phyloP scores from a whole-genome alignment of 2,329 filamentous ascomycete genomes.

The Trichoderma cornu-damae region DNA sequence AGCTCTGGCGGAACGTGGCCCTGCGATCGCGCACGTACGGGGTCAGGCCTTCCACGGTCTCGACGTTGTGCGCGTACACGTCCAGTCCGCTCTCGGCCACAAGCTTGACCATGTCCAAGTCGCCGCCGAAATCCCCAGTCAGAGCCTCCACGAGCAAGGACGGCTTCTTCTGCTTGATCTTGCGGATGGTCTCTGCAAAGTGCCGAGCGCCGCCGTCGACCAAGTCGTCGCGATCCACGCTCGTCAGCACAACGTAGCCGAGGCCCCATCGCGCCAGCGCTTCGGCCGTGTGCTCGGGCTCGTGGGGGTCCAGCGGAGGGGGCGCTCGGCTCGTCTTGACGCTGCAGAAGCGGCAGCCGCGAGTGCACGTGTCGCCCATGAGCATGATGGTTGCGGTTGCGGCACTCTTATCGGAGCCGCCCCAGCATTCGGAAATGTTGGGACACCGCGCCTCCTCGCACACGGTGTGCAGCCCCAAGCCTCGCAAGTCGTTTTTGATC shows the following conservation, averaged over 20 bases:
- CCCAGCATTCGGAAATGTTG: slow-evolving; percentile 98
- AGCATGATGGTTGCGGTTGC: slow-evolving; percentile 99
- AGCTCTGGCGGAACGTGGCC: slow-evolving; percentile 81
- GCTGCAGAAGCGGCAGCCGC: slow-evolving; percentile 93
- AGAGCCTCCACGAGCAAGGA: slow-evolving; percentile 75
- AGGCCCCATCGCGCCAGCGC: slow-evolving; percentile 88
- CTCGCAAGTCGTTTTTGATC: slow-evolving; percentile 89
- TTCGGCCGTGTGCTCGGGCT: slow-evolving; percentile 95
- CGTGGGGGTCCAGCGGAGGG: slow-evolving; percentile 82
- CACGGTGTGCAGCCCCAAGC: slow-evolving; percentile 86
- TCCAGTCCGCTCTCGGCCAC: slow-evolving; percentile 87
- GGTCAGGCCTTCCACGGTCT: slow-evolving; percentile 88
- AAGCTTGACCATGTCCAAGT: slow-evolving; percentile 78
- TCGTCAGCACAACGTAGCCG: slow-evolving; percentile 92
- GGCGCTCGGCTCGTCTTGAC: slow-evolving; percentile 81
- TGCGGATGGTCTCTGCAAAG: slow-evolving; percentile 88
- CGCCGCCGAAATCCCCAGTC: slow-evolving; percentile 81
- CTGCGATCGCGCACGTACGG: slow-evolving; percentile 84
- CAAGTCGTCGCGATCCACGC: slow-evolving; percentile 89
- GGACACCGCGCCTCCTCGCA: slow-evolving; percentile 97
- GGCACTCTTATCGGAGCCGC: slow-evolving; percentile 77
- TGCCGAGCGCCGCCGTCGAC: slow-evolving; percentile 82
- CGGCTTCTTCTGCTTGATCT: slow-evolving; percentile 81
- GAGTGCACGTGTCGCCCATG: slow-evolving; percentile 97
- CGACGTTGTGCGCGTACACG: slow-evolving; percentile 95